Conservation (phyloP, 2,329 filamentous ascomycete genomes). For the Claviceps africana region DNA sequence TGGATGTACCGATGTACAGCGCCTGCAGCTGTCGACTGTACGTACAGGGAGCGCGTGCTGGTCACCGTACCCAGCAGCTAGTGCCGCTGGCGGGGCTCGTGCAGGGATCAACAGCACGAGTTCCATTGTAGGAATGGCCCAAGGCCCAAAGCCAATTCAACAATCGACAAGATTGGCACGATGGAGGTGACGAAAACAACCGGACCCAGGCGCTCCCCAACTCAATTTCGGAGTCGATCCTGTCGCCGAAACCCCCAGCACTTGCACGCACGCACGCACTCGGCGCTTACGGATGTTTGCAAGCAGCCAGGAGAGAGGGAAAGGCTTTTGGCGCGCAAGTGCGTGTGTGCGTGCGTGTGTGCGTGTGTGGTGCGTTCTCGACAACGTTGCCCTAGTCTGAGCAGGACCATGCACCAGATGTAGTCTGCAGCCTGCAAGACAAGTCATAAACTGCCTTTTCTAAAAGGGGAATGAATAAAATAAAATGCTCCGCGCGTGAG, state of each 20-base stretch:
- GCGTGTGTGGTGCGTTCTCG: too few relatives aligned
- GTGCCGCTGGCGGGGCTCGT: neutral
- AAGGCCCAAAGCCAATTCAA: slow-evolving; percentile 1
- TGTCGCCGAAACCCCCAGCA: neutral
- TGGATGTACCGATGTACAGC: too few relatives aligned
- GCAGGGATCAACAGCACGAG: neutral
- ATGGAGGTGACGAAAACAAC: neutral
- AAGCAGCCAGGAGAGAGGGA: neutral
- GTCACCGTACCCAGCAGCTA: neutral
- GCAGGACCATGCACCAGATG: too few relatives aligned
- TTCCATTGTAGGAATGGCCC: too few relatives aligned
- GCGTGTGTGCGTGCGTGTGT: too few relatives aligned
- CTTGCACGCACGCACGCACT: neutral
- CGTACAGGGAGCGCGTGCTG: too few relatives aligned
- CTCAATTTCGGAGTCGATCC: slow-evolving; percentile 2
- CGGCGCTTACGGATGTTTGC: neutral
- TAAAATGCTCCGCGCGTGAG: neutral
- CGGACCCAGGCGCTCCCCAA: neutral
- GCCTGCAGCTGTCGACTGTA: too few relatives aligned
- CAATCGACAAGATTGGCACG: slow-evolving; percentile 1
- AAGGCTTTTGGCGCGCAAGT: too few relatives aligned
- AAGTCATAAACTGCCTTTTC: neutral
- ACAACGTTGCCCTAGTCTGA: too few relatives aligned
- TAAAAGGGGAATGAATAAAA: neutral
- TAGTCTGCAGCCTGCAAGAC: too few relatives aligned